Evolutionary conservation across 257 asterid genomes (phyloP), one percentile per base, ranked within the genome.

Genomic region (Solanum etuberosum): DNA sequence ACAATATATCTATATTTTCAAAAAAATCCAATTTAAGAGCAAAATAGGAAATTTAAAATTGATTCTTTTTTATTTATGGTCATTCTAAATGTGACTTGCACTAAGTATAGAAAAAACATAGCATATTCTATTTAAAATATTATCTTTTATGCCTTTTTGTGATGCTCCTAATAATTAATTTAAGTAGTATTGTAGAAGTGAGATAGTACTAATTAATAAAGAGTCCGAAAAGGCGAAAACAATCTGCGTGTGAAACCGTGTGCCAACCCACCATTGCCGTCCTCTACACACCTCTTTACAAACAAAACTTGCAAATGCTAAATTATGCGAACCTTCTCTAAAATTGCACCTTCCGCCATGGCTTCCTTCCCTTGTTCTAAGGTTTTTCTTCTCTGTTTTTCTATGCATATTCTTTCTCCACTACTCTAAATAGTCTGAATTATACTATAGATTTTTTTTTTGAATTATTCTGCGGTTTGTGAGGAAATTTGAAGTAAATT

Each of bases 361-460:
- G 89, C 84, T 18, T 87, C 89, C 83, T 74, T 87, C 89, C 74
- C 87, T 87, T 72, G 89, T 82, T 87, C 89, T 83, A 83, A 86
- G 89, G 89, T 87, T 80, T 54, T 37, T 63, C 18, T 70, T 4
- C 67, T 15, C 1, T 1, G 1, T 54, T n/a, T 54, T 6, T 15
- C 16, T 29, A 35, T 37, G 27, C 42, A 3, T 71, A n/a, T 3
- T n/a, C 35, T 37, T 76, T 37, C 40, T 54, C 37, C 6, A 68
- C n/a, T 11, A 46, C 4, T 46, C 63, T 54, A 2, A 18, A 18
- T 54, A 54, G 63, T 72, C 27, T 46, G 72, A 67, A 20, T 48
- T 48, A 8, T 27, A 20, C 25, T 71, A 29, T 4, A 80, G 3
- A 25, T 9, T 5, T 48, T 70, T 18, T 7, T 57, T 70, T 27